Conservation (phyloP, 1,139 yeast species). For the Martiniozyma asiatica region DNA sequence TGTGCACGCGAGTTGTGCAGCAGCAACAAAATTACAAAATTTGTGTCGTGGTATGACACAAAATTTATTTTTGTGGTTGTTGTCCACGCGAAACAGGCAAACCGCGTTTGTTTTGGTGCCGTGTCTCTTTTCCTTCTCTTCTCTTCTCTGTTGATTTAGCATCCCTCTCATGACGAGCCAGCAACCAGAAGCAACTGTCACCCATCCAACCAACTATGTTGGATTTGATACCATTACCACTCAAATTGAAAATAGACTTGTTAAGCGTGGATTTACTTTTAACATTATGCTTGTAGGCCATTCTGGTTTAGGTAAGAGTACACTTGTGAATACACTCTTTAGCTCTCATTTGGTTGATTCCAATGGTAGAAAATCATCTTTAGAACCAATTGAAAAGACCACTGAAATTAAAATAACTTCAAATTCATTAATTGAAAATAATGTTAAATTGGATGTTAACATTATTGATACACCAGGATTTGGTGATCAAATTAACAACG, state of each 20-base stretch:
- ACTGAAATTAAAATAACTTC: conserved; percentile 72
- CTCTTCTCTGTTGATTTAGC: too few relatives aligned
- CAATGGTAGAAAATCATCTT: conserved; percentile 52
- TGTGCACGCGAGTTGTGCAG: too few relatives aligned
- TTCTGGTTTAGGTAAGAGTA: conserved; percentile 90
- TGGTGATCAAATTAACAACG: conserved; percentile 94
- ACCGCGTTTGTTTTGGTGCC: too few relatives aligned
- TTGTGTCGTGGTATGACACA: too few relatives aligned
- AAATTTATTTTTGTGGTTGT: too few relatives aligned
- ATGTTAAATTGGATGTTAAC: conserved; percentile 74
- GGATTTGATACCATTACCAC: conserved; percentile 95
- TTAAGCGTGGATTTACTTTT: conserved; percentile 90
- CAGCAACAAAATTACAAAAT: too few relatives aligned
- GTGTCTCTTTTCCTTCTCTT: too few relatives aligned
- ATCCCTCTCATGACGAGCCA: too few relatives aligned
- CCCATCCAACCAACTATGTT: conserved; percentile 49
- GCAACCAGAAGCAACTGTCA: conserved; percentile 3
- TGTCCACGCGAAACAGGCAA: too few relatives aligned
- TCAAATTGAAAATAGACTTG: conserved; percentile 84
- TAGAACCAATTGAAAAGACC: conserved; percentile 74
- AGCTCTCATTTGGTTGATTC: conserved; percentile 69
- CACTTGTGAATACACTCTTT: conserved; percentile 81
- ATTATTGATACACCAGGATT: conserved; percentile 96
- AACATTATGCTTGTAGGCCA: conserved; percentile 91
- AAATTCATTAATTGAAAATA: conserved; percentile 69